A percentile compares a stretch with the other conserved stretches of the same genome.
phyloP scores from a whole-genome alignment of 805 yeast species.

The Hanseniaspora meyeri region DNA sequence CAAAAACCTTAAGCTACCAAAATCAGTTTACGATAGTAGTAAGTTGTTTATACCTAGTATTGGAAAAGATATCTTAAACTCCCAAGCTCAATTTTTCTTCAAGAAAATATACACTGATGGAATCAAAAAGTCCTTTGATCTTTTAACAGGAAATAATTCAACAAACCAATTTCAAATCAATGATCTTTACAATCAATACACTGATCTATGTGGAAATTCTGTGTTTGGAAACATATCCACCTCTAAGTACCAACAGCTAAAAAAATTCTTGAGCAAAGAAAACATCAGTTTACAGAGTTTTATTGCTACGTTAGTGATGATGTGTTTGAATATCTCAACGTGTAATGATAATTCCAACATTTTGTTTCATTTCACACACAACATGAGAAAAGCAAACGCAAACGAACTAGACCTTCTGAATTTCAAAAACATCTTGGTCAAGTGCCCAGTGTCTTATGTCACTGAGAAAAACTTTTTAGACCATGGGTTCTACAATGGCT shows the following conservation, averaged over 20 bases:
- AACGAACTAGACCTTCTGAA: slow-evolving; percentile 18
- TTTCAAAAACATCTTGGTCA: slow-evolving; percentile 22
- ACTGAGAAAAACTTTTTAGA: slow-evolving; percentile 18
- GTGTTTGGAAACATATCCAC: slow-evolving; percentile 21
- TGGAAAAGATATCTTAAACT: slow-evolving; percentile 19
- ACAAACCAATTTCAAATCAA: not conserved
- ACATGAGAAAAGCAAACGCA: slow-evolving; percentile 18
- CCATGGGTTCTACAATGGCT: slow-evolving; percentile 18
- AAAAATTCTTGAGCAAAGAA: slow-evolving; percentile 17
- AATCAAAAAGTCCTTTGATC: slow-evolving; percentile 21
- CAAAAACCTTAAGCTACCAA: slow-evolving; percentile 16
- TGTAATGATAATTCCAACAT: slow-evolving; percentile 16
- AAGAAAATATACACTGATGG: slow-evolving; percentile 20
- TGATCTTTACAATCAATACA: slow-evolving; percentile 13
- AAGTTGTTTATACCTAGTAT: slow-evolving; percentile 21
- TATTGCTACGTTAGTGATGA: slow-evolving; percentile 22
- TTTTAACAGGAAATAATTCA: slow-evolving; percentile 14
- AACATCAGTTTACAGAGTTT: slow-evolving; percentile 21
- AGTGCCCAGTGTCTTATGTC: slow-evolving; percentile 21
- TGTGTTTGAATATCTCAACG: slow-evolving; percentile 20
- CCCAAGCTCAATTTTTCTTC: slow-evolving; percentile 23
- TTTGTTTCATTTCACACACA: slow-evolving; percentile 20
- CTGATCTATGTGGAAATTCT: slow-evolving; percentile 22
- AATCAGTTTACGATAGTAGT: slow-evolving; percentile 23
- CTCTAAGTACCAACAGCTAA: slow-evolving; percentile 16